Evolutionary conservation across 192 early-diverging fungal species (phyloP), one percentile per base, ranked within the genome.

Genomic region (Diversispora eburnea): DNA sequence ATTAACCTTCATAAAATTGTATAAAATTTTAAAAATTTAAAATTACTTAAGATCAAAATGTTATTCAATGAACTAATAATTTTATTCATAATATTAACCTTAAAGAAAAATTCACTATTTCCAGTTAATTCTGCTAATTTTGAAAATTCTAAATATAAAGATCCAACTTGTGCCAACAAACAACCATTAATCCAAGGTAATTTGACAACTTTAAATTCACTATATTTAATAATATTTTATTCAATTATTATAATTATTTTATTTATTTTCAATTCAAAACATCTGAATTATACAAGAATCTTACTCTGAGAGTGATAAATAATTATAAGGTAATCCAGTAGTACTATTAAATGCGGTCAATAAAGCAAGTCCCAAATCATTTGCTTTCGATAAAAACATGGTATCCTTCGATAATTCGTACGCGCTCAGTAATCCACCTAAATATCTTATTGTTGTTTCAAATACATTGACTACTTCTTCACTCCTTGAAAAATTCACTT

Each of bases 141-240:
- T 77, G 87, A 87, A 74, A 92, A 91, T 80, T 96, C 95, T 20
- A 96, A 80, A 68, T 94, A 91, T 51, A 95, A 77, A 0, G 91
- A 88, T 51, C 93, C 94, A 52, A 89, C 71, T 73, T 93, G 90
- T 49, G 92, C 88, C 41, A 93, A 73, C 33, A 80, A 82, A 54
- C 72, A 67, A 8, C 67, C 39, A 45, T 41, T 15, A 42, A 8
- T 5, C 56, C 12, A 46, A 45, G 45, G 43, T n/a, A 33, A 33
- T 33, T 2, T 33, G 0, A 33, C 25, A 2, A 33, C 25, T 33
- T 33, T 2, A 33, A 33, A 0, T 33, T 33, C 25, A 33, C 25
- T 33, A 33, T 33, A 1, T 33, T 33, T 33, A 33, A 33, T 33
- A 33, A 33, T 33, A 33, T 33, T 33, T 33, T 2, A 33, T 33